phyloP scores from a whole-genome alignment of 2,329 filamentous ascomycete species.

The Dactylellina parvicollis region DNA sequence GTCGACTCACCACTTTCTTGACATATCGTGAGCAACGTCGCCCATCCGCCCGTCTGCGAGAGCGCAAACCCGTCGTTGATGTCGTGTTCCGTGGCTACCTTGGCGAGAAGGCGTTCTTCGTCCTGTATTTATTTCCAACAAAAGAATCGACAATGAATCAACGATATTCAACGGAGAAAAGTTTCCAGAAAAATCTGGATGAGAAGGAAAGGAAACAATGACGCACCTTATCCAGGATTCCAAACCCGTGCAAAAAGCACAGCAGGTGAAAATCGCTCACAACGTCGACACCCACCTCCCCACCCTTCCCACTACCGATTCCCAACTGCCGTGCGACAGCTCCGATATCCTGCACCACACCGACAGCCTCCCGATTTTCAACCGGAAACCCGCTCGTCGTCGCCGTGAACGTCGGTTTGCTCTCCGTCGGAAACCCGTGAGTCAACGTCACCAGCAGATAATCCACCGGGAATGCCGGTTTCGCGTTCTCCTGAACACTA shows the following conservation, averaged over 20 bases:
- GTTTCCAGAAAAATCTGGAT: slow-evolving; percentile 57
- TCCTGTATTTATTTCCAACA: slow-evolving; percentile 69
- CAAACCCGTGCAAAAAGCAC: slow-evolving; percentile 83
- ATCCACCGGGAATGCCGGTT: slow-evolving; percentile 94
- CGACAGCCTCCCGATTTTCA: slow-evolving; percentile 88
- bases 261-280: slow-evolving; percentile 95
- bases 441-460: slow-evolving; percentile 96
- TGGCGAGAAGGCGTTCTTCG: slow-evolving; percentile 85
- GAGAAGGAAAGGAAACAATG: background rate
- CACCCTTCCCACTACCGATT: slow-evolving; percentile 65
- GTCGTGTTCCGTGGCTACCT: slow-evolving; percentile 82
- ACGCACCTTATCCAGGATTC: slow-evolving; percentile 82
- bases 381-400: slow-evolving; percentile 77
- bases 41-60: slow-evolving; percentile 88
- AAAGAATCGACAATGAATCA: slow-evolving; percentile 37
- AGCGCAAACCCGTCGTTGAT: slow-evolving; percentile 82
- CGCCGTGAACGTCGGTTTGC: slow-evolving; percentile 78
- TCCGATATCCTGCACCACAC: slow-evolving; percentile 82
- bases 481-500: slow-evolving; percentile 96
- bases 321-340: slow-evolving; percentile 75
- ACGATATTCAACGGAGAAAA: too few species aligned
- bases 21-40: slow-evolving; percentile 90
- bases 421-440: slow-evolving; percentile 87
- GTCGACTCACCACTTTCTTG: slow-evolving; percentile 94
- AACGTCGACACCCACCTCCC: slow-evolving; percentile 72